These are phyloP conservation scores for Closterium sp. DNA, from an alignment of 139 green algal genomes.

Conservation along the genomic window DNA sequence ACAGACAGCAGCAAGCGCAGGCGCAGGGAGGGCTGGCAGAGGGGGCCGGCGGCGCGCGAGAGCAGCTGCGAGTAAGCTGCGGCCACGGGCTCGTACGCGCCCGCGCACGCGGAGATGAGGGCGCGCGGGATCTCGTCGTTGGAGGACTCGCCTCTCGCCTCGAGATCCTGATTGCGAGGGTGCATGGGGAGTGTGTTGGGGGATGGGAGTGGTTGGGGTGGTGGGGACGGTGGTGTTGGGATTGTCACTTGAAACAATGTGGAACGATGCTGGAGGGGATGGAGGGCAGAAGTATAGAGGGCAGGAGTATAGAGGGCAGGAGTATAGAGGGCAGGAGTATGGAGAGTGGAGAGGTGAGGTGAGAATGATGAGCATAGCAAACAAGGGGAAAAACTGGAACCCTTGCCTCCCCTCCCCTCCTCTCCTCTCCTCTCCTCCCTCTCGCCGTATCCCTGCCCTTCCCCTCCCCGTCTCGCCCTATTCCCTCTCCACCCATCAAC, in stretches of 20 bases:
- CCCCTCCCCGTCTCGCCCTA: neutral
- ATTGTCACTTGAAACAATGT: no score
- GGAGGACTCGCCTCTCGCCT: neutral
- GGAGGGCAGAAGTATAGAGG: no score
- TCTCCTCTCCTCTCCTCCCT: neutral
- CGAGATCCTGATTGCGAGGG: neutral
- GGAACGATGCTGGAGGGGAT: no score
- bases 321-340: neutral
- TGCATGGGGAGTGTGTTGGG: no score
- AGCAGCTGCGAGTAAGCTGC: conserved; percentile 26
- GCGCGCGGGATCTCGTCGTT: conserved; percentile 11
- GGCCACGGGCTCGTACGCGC: conserved; percentile 20
- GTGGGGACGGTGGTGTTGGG: no score
- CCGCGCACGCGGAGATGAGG: conserved; percentile 1
- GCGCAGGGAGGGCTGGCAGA: conserved; percentile 3
- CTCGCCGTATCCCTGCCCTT: no score
- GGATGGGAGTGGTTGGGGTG: no score
- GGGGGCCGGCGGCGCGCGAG: neutral
- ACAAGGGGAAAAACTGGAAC: neutral
- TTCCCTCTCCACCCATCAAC: no score
- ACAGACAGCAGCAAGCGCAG: conserved; percentile 27
- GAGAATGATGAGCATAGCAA: neutral
- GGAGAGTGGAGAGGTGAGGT: neutral
- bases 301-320: neutral
- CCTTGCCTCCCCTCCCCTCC: neutral